phyloP scores from a whole-genome alignment of 2,329 filamentous ascomycete genomes.

The Fusarium clavum region DNA sequence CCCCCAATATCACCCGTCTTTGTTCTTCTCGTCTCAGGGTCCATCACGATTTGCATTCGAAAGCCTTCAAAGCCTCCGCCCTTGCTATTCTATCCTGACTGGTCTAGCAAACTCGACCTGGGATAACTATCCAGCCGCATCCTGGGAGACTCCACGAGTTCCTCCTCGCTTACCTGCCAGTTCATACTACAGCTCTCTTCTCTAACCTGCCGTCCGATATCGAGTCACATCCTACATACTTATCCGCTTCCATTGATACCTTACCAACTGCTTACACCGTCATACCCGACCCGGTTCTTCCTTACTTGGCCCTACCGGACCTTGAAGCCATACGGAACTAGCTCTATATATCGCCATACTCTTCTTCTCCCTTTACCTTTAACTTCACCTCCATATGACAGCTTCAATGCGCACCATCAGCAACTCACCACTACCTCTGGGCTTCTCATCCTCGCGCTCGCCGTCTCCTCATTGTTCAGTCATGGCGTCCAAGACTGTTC shows the following conservation, averaged over 20 bases:
- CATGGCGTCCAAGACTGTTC: slow-evolving; percentile 33
- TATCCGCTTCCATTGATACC: slow-evolving; percentile 30
- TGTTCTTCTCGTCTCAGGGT: slow-evolving; percentile 24
- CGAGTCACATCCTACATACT: not conserved
- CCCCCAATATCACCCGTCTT: slow-evolving; percentile 14
- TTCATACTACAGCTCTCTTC: slow-evolving; percentile 5
- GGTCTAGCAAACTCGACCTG: not conserved
- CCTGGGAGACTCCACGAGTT: slow-evolving; percentile 11
- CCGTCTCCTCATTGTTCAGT: slow-evolving; percentile 13
- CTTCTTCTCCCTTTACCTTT: not conserved
- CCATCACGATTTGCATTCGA: slow-evolving; percentile 31
- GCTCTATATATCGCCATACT: slow-evolving; percentile 27
- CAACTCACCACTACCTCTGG: slow-evolving; percentile 22
- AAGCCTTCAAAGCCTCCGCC: slow-evolving; percentile 13
- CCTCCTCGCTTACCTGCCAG: slow-evolving; percentile 22
- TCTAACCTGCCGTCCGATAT: not conserved
- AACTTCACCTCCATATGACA: slow-evolving; percentile 15
- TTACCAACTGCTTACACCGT: slow-evolving; percentile 16
- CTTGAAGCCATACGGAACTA: not conserved
- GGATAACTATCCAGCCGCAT: slow-evolving; percentile 34
- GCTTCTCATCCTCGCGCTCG: slow-evolving; percentile 13
- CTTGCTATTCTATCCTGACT: slow-evolving; percentile 11
- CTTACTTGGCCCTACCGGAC: slow-evolving; percentile 7
- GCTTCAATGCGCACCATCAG: slow-evolving; percentile 33
- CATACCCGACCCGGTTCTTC: slow-evolving; percentile 17